Percentiles rank a stretch among this genome's conserved stretches.
Evolutionary conservation across 2,329 filamentous ascomycete species (phyloP).

Genomic region (Penicillium frequentans): DNA sequence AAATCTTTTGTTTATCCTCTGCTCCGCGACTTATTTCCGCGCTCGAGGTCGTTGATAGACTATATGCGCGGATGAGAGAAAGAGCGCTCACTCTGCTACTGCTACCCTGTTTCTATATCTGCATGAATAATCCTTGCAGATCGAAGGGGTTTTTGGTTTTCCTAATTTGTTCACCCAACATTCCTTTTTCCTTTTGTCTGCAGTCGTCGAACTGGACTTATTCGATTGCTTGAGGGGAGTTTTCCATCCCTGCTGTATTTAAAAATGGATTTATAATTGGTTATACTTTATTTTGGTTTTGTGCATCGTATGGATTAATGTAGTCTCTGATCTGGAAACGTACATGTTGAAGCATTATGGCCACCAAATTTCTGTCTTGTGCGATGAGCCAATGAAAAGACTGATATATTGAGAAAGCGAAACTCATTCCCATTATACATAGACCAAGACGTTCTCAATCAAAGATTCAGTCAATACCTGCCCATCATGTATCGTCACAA

Average conservation of each 20-base stretch:
- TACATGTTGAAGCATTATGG: too few relatives aligned
- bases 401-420: too few relatives aligned
- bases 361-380: too few relatives aligned
- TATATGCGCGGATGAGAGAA: slow-evolving; percentile 8
- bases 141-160: slow-evolving; percentile 9
- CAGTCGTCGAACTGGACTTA: slow-evolving; percentile 24
- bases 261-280: slow-evolving; percentile 17
- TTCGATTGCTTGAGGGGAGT: slow-evolving; percentile 10
- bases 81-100: slow-evolving; percentile 20
- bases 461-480: neutral
- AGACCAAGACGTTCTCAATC: neutral
- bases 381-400: too few relatives aligned
- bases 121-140: slow-evolving; percentile 10
- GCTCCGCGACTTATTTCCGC: slow-evolving; percentile 4
- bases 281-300: neutral
- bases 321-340: too few relatives aligned
- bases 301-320: too few relatives aligned
- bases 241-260: slow-evolving; percentile 16
- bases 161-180: slow-evolving; percentile 14
- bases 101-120: neutral
- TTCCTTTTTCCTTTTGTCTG: slow-evolving; percentile 28
- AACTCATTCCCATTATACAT: too few relatives aligned
- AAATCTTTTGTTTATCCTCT: neutral
- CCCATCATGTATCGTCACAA: neutral
- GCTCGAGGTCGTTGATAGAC: slow-evolving; percentile 8